Evolutionary conservation across 1,139 yeast species (phyloP).

Genomic region (Hemisphaericaspora xylofermentans): DNA sequence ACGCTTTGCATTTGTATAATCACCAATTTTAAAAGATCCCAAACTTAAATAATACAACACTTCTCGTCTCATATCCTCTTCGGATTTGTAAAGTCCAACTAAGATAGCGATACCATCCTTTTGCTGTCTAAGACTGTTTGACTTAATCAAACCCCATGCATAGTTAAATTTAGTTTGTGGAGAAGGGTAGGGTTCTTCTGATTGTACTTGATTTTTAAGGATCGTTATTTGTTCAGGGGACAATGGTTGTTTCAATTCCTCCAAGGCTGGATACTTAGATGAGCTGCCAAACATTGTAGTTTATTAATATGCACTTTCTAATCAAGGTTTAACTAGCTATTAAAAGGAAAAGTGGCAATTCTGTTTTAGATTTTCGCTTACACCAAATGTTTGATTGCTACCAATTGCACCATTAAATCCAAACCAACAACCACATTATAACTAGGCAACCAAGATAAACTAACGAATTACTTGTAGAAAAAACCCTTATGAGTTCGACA

Average conservation of each 20-base stretch:
- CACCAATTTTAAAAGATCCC: slow-evolving; percentile 87
- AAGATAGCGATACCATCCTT: slow-evolving; percentile 76
- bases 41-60: slow-evolving; percentile 84
- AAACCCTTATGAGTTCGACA: too few species aligned
- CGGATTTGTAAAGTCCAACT: slow-evolving; percentile 71
- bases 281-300: slow-evolving; percentile 17
- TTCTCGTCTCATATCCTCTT: slow-evolving; percentile 84
- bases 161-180: slow-evolving; percentile 87
- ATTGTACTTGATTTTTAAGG: slow-evolving; percentile 71
- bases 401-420: neutral
- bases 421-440: too few species aligned
- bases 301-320: too few species aligned
- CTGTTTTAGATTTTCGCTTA: neutral
- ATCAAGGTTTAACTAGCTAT: too few species aligned
- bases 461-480: too few species aligned
- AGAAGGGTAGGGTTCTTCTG: slow-evolving; percentile 78
- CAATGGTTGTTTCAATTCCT: slow-evolving; percentile 55
- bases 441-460: too few species aligned
- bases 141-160: slow-evolving; percentile 93
- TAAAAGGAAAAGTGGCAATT: neutral
- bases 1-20: slow-evolving; percentile 79
- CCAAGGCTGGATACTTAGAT: slow-evolving; percentile 38
- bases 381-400: too few species aligned
- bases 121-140: slow-evolving; percentile 60
- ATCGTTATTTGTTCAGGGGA: slow-evolving; percentile 73